Percentiles rank a stretch among this genome's conserved stretches.
phyloP scores from a whole-genome alignment of 805 yeast species.

The Torulaspora indica region DNA sequence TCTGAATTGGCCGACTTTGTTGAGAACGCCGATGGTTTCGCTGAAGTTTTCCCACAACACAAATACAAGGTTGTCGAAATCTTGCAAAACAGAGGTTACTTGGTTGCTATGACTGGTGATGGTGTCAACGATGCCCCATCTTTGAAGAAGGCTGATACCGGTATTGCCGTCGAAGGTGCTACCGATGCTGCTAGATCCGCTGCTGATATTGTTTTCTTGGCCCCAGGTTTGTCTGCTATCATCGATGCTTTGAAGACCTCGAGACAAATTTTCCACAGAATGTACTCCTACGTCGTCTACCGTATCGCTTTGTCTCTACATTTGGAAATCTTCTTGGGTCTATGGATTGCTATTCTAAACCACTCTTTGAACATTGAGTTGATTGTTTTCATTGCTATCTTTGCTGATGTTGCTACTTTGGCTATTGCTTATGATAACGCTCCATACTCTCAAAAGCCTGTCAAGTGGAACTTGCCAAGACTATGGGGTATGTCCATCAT shows the following conservation, averaged over 20 bases:
- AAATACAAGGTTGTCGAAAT: slow-evolving; percentile 94
- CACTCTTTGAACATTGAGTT: slow-evolving; percentile 80
- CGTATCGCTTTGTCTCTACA: slow-evolving; percentile 94
- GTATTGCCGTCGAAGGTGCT: slow-evolving; percentile 98
- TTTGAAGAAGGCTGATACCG: slow-evolving; percentile 90
- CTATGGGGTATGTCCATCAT: slow-evolving; percentile 94
- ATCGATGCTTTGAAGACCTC: slow-evolving; percentile 93
- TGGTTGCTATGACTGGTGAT: slow-evolving; percentile 99
- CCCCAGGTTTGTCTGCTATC: slow-evolving; percentile 93
- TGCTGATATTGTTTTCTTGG: slow-evolving; percentile 92
- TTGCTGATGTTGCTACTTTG: slow-evolving; percentile 95
- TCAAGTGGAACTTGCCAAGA: slow-evolving; percentile 95
- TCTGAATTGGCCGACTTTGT: slow-evolving; percentile 95
- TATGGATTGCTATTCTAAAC: slow-evolving; percentile 94
- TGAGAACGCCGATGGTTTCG: slow-evolving; percentile 97
- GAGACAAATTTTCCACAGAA: slow-evolving; percentile 97
- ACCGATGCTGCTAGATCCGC: slow-evolving; percentile 97
- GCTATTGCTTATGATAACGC: slow-evolving; percentile 98
- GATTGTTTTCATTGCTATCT: slow-evolving; percentile 93
- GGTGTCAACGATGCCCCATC: slow-evolving; percentile 99
- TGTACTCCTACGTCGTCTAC: slow-evolving; percentile 97
- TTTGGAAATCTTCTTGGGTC: slow-evolving; percentile 90
- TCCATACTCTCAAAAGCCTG: slow-evolving; percentile 89
- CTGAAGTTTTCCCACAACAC: slow-evolving; percentile 98
- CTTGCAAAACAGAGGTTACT: slow-evolving; percentile 91